Evolutionary conservation across 2,329 filamentous ascomycete species (phyloP).

Genomic region (Aspergillus tamarii): DNA sequence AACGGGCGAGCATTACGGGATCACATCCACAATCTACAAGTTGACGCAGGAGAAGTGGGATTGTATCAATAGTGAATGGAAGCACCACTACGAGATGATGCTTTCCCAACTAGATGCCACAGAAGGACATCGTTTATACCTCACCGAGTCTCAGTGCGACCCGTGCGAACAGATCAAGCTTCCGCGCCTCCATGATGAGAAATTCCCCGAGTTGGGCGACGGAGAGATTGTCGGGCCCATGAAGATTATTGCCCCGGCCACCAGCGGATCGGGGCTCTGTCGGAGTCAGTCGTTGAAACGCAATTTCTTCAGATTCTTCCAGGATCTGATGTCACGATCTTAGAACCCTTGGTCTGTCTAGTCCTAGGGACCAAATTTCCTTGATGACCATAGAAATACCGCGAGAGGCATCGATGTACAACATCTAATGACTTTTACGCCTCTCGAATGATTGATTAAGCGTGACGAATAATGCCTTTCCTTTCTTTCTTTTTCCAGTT

Average conservation of each 20-base stretch:
- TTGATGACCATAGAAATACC: constrained; percentile 33
- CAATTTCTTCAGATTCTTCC: constrained; percentile 49
- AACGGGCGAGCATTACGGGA: constrained; percentile 86
- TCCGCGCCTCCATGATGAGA: constrained; percentile 59
- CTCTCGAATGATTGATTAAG: constrained; percentile 25
- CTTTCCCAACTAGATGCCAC: constrained; percentile 52
- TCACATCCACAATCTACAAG: constrained; percentile 84
- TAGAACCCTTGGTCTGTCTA: constrained; percentile 16
- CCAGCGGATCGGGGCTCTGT: constrained; percentile 46
- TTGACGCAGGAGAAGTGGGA: constrained; percentile 90
- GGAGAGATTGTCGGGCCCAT: constrained; percentile 94
- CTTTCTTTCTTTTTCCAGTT: constrained; percentile 13
- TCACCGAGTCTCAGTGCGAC: constrained; percentile 42
- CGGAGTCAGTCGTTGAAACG: constrained; percentile 46
- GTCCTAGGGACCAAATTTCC: neutral
- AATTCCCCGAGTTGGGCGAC: constrained; percentile 86
- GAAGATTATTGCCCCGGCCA: constrained; percentile 55
- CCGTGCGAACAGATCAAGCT: constrained; percentile 56
- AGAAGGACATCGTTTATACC: constrained; percentile 40
- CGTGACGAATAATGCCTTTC: constrained; percentile 38
- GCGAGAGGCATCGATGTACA: constrained; percentile 28
- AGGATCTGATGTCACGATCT: constrained; percentile 43
- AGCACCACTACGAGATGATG: constrained; percentile 67
- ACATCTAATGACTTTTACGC: constrained; percentile 23
- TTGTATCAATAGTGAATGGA: constrained; percentile 76